Conservation (phyloP, 495 filamentous ascomycete species). For the Penicillium turbatum region DNA sequence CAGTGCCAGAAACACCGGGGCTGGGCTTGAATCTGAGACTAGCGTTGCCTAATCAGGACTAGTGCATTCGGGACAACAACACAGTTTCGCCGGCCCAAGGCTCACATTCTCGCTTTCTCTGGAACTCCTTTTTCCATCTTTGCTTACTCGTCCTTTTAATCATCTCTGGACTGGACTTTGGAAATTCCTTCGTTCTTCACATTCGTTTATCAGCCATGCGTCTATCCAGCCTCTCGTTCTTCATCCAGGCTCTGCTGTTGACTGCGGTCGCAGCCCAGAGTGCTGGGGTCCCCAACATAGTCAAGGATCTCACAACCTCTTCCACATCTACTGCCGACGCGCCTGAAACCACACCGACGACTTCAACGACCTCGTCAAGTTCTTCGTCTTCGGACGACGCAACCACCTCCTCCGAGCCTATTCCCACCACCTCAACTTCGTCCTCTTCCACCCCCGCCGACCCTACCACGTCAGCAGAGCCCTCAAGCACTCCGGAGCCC, state of each 20-base stretch:
- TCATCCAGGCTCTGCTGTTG: slow-evolving; percentile 39
- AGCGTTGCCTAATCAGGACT: neutral
- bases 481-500: slow-evolving; percentile 12
- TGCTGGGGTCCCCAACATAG: slow-evolving; percentile 19
- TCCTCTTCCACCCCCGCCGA: slow-evolving; percentile 9
- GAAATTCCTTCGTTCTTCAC: slow-evolving; percentile 12
- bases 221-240: slow-evolving; percentile 33
- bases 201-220: slow-evolving; percentile 33
- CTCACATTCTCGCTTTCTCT: neutral
- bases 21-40: slow-evolving; percentile 3
- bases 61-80: slow-evolving; percentile 1
- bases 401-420: slow-evolving; percentile 17
- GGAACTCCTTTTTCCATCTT: slow-evolving; percentile 10
- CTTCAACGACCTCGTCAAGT: slow-evolving; percentile 8
- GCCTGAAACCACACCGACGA: slow-evolving; percentile 18
- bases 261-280: slow-evolving; percentile 37
- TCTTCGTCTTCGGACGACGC: slow-evolving; percentile 8
- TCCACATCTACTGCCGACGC: slow-evolving; percentile 14
- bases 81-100: neutral
- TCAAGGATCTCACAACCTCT: slow-evolving; percentile 19
- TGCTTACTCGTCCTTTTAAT: neutral
- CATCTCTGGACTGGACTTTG: slow-evolving; percentile 1
- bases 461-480: slow-evolving; percentile 3
- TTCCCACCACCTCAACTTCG: slow-evolving; percentile 10
- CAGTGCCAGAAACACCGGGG: neutral